Evolutionary conservation across 1,139 yeast genomes (phyloP), one percentile per base, ranked within the genome.

Genomic region (Pneumocystis wakefieldiae): DNA sequence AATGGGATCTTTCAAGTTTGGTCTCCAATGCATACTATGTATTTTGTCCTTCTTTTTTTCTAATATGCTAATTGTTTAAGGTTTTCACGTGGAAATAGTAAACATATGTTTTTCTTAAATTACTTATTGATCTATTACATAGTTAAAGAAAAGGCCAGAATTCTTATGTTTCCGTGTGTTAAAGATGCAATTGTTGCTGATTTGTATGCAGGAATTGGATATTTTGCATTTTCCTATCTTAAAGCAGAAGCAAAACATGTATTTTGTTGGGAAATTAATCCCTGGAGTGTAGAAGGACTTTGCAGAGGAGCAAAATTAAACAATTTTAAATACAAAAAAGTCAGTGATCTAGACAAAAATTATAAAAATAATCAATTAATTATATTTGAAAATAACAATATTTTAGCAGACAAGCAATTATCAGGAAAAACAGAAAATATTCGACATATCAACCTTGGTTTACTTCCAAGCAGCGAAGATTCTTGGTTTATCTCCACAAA

Each of bases 11-110:
- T 73, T 66, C 96, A 89, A 70, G 78, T 81, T 2, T 89, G 96
- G 96, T 87, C 92, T 2, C 96, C 96, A 0, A 72, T 79, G 63
- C 85, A 83, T 70, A 87, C 95, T 14, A 89, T 89, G 96, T 89
- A 89, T 71, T 84, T 91, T 53, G 74, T 96, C n/a, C 89, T 89
- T 70, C 7, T 32, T 36, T 17, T 59, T 59, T 57, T 28, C 14
- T 38, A 57, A 57, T 57, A 14, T 57, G 24, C 14, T 57, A 37
- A 57, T 10, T 12, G 24, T 48, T 19, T 48, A 24, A 48, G 55
- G 55, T 48, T 48, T 48, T 48, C 55, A 10, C 55, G 55, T 12
- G 32, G 32, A 24, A 48, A 48, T 24, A 48, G 55, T 48, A 48
- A 24, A 7, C 2, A 10, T 24, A 48, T 6, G 28, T 48, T n/a